phyloP scores from a whole-genome alignment of 495 filamentous ascomycete genomes.

The Trichoderma asperelloides region DNA sequence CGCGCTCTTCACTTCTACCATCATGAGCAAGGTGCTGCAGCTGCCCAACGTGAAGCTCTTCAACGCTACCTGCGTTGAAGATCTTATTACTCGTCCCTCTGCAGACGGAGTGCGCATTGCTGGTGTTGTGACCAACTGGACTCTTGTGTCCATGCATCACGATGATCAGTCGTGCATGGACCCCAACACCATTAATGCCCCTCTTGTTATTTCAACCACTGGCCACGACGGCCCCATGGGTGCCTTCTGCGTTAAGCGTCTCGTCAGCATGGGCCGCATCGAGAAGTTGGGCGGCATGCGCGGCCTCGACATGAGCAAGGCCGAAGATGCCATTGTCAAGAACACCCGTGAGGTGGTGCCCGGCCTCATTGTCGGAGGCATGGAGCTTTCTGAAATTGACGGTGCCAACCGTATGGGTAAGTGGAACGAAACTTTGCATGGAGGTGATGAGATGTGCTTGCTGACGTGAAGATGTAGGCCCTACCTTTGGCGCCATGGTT shows the following conservation, averaged over 20 bases:
- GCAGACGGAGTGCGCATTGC: constrained; percentile 56
- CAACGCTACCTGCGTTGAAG: constrained; percentile 86
- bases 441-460: constrained; percentile 1
- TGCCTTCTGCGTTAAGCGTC: constrained; percentile 77
- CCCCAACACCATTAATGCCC: constrained; percentile 89
- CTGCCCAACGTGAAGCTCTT: constrained; percentile 93
- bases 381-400: constrained; percentile 87
- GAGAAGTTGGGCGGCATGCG: constrained; percentile 85
- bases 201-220: constrained; percentile 75
- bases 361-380: constrained; percentile 83
- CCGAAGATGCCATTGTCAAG: constrained; percentile 88
- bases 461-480: constrained; percentile 13
- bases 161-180: constrained; percentile 93
- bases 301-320: constrained; percentile 79
- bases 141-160: constrained; percentile 80
- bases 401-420: constrained; percentile 76
- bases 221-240: constrained; percentile 89
- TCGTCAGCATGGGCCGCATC: constrained; percentile 71
- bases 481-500: constrained; percentile 74
- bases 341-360: constrained; percentile 76
- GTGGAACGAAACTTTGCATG: constrained; percentile 10
- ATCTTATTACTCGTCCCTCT: constrained; percentile 66
- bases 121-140: constrained; percentile 92
- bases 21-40: constrained; percentile 66
- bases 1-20: constrained; percentile 79